Base-by-base conservation (phyloP, 2,329 filamentous ascomycete genomes). In the Gremmenia infestans region DNA sequence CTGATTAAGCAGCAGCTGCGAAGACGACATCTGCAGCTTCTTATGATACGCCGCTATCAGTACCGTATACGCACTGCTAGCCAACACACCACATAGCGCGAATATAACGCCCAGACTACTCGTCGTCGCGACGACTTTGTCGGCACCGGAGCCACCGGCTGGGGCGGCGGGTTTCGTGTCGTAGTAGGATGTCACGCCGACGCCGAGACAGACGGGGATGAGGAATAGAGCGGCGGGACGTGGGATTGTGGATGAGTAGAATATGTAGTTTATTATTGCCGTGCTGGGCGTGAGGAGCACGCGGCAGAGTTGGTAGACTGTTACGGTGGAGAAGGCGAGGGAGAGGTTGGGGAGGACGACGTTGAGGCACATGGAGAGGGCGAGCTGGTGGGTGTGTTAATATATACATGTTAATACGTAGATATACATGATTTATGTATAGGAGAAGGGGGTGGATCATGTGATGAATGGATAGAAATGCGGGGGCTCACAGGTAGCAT, bases 41-140 rank as follows among this genome's bases (percentile, higher is more conserved):
- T 72, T 69, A 62, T 76, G 74, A 60, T 74, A 77, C 42, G 70
- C 68, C 43, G 72, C 71, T 50, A 78, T 76, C 45, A 66, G 60
- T n/a, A 66, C 64, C 0, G 63, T 65, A 50, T 66, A 66, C 4
- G 51, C 62, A 0, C 62, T 62, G 11, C 57, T 60, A 4, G 83
- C 82, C 43, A 83, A 74, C 8, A 87, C 82, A 47, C 84, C 84
- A 2, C 71, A 65, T 48, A 87, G 78, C 19, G 84, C 83, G 64
- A 87, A 87, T 19, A 82, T 60, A 2, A 86, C 76, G n/a, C 85
- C 83, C 28, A 84, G 67, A 0, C 73, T 70, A 4, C 75, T 76
- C 1, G 82, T 86, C 0, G 77, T 78, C 67, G 47, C 36, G 8
- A 53, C 19, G 4, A 22, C n/a, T 12, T 47, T 52, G 17, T 14